These are phyloP conservation scores for Begonia peltatifolia DNA, from an alignment of 306 rosid genomes.

Conservation along the genomic window DNA sequence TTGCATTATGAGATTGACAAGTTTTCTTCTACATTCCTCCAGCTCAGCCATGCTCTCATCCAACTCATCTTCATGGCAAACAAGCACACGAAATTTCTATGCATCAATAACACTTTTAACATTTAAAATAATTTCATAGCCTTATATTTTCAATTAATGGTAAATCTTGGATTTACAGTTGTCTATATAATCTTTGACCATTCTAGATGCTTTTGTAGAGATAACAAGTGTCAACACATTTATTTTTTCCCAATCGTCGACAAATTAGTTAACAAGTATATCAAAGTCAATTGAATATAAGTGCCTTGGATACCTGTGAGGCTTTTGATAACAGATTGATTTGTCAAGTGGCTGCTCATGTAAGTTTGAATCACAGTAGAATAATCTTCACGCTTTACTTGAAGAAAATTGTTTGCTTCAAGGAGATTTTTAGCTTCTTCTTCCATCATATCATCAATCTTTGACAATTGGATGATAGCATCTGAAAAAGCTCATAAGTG, in stretches of 20 bases:
- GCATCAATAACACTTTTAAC: too few relatives aligned
- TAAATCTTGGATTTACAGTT: too few relatives aligned
- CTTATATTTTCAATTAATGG: too few relatives aligned
- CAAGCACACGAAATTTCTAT: conserved; percentile 1
- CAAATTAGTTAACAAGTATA: conserved; percentile 3
- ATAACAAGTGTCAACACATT: conserved; percentile 3
- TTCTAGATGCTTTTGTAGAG: neutral
- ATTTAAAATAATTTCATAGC: too few relatives aligned
- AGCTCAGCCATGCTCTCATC: conserved; percentile 77
- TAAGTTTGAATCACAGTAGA: conserved; percentile 32
- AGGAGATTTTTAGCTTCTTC: conserved; percentile 49
- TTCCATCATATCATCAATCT: conserved; percentile 68
- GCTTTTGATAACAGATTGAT: conserved; percentile 47
- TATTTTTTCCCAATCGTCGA: neutral
- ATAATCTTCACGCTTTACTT: conserved; percentile 52
- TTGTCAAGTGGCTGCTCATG: conserved; percentile 25
- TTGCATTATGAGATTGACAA: conserved; percentile 78
- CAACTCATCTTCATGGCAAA: conserved; percentile 56
- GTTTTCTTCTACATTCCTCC: conserved; percentile 83
- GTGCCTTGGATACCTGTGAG: conserved; percentile 40
- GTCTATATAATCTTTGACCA: conserved; percentile 10
- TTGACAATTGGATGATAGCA: conserved; percentile 45
- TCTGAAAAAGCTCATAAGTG: too few relatives aligned
- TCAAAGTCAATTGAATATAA: neutral
- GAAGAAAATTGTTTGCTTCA: conserved; percentile 47